A percentile compares a stretch with the other conserved stretches of the same genome.
These are phyloP conservation scores for Epichloe coenophiala DNA, from an alignment of 2,329 filamentous ascomycete species.

Conservation along the genomic window DNA sequence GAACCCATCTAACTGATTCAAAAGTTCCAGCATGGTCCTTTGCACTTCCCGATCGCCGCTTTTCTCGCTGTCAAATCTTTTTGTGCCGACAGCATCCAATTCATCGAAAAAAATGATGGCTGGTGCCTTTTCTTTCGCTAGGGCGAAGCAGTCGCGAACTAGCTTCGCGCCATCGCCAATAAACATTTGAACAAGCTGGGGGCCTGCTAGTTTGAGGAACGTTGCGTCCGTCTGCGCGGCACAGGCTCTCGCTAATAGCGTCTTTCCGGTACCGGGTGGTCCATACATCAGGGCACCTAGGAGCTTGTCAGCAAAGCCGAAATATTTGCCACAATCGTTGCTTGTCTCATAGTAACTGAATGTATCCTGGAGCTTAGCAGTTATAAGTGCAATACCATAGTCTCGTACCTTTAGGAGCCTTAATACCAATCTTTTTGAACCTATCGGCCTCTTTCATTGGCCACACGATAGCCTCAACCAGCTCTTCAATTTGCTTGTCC, in stretches of 20 bases:
- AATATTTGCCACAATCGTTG: not conserved
- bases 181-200: slow-evolving; percentile 98
- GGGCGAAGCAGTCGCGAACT: slow-evolving; percentile 90
- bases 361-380: not conserved
- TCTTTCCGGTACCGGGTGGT: slow-evolving; percentile 81
- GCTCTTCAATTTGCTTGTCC: slow-evolving; percentile 97
- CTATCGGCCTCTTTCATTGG: slow-evolving; percentile 99
- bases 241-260: slow-evolving; percentile 84
- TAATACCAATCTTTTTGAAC: slow-evolving; percentile 99
- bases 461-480: slow-evolving; percentile 97
- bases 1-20: slow-evolving; percentile 97
- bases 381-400: slow-evolving; percentile 18
- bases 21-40: slow-evolving; percentile 94
- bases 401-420: slow-evolving; percentile 81
- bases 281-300: slow-evolving; percentile 98
- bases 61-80: slow-evolving; percentile 98
- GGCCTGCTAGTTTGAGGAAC: slow-evolving; percentile 94
- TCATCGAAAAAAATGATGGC: slow-evolving; percentile 99
- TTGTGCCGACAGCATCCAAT: slow-evolving; percentile 93
- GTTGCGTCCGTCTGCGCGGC: slow-evolving; percentile 96
- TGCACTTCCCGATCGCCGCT: slow-evolving; percentile 96
- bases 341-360: not conserved
- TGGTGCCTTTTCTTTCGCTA: slow-evolving; percentile 97
- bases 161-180: slow-evolving; percentile 97
- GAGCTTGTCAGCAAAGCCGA: slow-evolving; percentile 21